These are phyloP conservation scores for Kodamaea plutei DNA, from an alignment of 1,139 yeast species.

Conservation along the genomic window DNA sequence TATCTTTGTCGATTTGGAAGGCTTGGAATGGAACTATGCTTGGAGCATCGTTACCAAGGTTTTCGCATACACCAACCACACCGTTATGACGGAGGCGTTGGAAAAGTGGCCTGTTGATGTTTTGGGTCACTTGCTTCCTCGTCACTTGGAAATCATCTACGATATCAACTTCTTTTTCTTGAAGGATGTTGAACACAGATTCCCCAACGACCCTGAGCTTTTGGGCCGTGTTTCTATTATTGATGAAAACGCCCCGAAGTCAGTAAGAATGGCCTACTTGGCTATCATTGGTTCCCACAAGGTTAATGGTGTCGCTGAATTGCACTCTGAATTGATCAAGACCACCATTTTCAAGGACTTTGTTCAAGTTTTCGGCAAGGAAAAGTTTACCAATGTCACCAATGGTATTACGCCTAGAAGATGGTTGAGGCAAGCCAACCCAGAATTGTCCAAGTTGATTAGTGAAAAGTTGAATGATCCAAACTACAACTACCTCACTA, in stretches of 20 bases:
- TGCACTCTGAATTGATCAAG: constrained; percentile 85
- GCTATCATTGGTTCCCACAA: constrained; percentile 92
- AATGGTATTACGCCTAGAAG: constrained; percentile 96
- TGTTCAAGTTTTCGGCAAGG: constrained; percentile 74
- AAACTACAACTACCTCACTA: constrained; percentile 59
- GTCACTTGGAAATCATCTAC: constrained; percentile 88
- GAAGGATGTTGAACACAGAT: constrained; percentile 66
- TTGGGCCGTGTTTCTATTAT: constrained; percentile 73
- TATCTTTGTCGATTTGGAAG: constrained; percentile 78
- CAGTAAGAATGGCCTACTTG: constrained; percentile 86
- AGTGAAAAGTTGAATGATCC: constrained; percentile 65
- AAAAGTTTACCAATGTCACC: constrained; percentile 86
- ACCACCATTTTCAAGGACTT: constrained; percentile 90
- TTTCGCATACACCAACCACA: constrained; percentile 91
- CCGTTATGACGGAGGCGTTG: constrained; percentile 91
- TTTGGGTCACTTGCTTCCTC: constrained; percentile 73
- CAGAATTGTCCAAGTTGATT: constrained; percentile 68
- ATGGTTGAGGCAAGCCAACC: constrained; percentile 94
- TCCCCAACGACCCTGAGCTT: constrained; percentile 66
- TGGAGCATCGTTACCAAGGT: constrained; percentile 80
- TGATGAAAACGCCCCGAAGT: constrained; percentile 77
- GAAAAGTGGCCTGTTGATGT: constrained; percentile 94
- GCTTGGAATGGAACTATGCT: constrained; percentile 75
- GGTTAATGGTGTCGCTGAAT: constrained; percentile 94
- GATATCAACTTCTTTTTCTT: constrained; percentile 80